Conservation (phyloP, 179 eudicot species). For the Beta corolliflora region DNA sequence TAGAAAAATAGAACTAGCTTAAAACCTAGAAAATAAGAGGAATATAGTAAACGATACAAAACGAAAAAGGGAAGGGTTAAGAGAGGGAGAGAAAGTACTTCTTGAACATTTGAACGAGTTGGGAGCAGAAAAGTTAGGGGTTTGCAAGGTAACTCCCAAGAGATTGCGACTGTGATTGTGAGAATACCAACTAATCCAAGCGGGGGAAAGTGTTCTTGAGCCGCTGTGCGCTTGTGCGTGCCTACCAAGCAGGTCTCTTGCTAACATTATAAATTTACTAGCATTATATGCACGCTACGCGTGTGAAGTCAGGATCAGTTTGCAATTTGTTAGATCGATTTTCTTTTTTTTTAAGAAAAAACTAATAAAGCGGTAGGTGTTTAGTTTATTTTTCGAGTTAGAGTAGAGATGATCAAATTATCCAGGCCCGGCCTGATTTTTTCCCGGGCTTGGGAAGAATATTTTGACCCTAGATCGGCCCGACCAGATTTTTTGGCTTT, state of each 20-base stretch:
- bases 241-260: not conserved
- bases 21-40: conserved; percentile 6
- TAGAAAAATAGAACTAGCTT: not conserved
- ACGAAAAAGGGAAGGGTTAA: not conserved
- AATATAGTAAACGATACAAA: not conserved
- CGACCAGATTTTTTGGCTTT: too few relatives aligned
- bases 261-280: too few relatives aligned
- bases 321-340: too few relatives aligned
- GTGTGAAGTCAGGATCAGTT: too few relatives aligned
- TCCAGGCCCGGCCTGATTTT: too few relatives aligned
- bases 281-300: too few relatives aligned
- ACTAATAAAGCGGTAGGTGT: too few relatives aligned
- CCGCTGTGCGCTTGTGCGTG: not conserved
- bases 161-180: not conserved
- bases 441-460: too few relatives aligned
- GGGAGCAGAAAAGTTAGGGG: not conserved
- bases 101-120: conserved; percentile 13
- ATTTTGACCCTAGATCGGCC: too few relatives aligned
- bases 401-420: too few relatives aligned
- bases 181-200: not conserved
- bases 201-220: not conserved
- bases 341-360: too few relatives aligned
- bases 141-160: not conserved
- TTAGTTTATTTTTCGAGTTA: too few relatives aligned
- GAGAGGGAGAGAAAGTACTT: conserved; percentile 8